These are phyloP conservation scores for Nepenthes alata DNA, from an alignment of 179 eudicot species.

Conservation along the genomic window DNA sequence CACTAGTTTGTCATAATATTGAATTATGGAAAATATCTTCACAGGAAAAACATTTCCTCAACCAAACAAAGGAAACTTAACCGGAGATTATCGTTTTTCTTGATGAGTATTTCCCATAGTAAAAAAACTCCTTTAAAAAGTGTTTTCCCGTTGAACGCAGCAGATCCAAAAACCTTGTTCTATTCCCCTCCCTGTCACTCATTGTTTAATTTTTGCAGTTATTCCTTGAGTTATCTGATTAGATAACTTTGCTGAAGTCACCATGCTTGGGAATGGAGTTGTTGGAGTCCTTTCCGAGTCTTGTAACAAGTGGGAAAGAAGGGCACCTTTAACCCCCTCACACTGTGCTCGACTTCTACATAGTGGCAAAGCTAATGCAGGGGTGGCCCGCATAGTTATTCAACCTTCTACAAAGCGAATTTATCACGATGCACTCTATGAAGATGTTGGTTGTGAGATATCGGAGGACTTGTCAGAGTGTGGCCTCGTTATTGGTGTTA, in stretches of 20 bases:
- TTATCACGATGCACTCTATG: slow-evolving; percentile 78
- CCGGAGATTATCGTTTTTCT: too few species aligned
- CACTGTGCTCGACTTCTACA: slow-evolving; percentile 86
- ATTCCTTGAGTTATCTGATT: not conserved
- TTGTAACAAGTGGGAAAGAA: slow-evolving; percentile 94
- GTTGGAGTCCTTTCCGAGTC: slow-evolving; percentile 82
- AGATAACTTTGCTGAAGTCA: slow-evolving; percentile 6
- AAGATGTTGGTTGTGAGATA: slow-evolving; percentile 94
- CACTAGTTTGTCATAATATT: too few species aligned
- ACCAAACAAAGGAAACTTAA: too few species aligned
- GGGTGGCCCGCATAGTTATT: slow-evolving; percentile 62
- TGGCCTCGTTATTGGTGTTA: slow-evolving; percentile 83
- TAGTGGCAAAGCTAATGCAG: slow-evolving; percentile 45
- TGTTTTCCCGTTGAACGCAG: too few species aligned
- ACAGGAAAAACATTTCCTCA: too few species aligned
- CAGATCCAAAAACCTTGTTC: too few species aligned
- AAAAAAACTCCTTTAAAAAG: too few species aligned
- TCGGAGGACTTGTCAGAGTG: slow-evolving; percentile 89
- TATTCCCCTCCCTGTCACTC: too few species aligned
- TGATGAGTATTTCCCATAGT: too few species aligned
- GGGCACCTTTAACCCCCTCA: slow-evolving; percentile 79
- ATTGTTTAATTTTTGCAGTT: too few species aligned
- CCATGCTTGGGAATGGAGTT: slow-evolving; percentile 85
- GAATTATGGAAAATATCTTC: too few species aligned
- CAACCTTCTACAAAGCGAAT: slow-evolving; percentile 94